Conservation (phyloP, 2,329 filamentous ascomycete genomes). For the Grosmannia clavigera region DNA sequence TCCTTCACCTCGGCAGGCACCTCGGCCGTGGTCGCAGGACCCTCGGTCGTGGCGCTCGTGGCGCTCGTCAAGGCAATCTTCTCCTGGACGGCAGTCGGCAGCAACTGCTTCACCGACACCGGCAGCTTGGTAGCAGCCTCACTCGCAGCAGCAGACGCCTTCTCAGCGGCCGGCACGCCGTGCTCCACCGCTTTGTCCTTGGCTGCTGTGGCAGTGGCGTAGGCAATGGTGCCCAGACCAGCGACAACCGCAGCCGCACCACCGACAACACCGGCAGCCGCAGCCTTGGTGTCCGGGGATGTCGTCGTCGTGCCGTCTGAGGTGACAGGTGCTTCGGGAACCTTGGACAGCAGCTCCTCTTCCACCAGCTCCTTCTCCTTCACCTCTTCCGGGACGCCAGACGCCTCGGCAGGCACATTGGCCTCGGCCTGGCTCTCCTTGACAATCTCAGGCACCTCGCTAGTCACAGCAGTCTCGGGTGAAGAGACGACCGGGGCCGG, state of each 20-base stretch:
- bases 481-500: background rate
- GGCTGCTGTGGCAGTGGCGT: slow-evolving; percentile 18
- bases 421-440: slow-evolving; percentile 61
- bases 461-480: background rate
- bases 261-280: slow-evolving; percentile 3
- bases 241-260: slow-evolving; percentile 26
- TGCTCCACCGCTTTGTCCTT: slow-evolving; percentile 27
- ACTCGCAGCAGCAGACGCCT: background rate
- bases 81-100: slow-evolving; percentile 37
- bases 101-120: slow-evolving; percentile 37
- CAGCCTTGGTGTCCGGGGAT: background rate
- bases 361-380: slow-evolving; percentile 60
- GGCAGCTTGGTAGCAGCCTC: slow-evolving; percentile 34
- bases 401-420: slow-evolving; percentile 52
- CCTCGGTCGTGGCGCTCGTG: slow-evolving; percentile 27
- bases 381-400: slow-evolving; percentile 51
- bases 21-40: slow-evolving; percentile 29
- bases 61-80: slow-evolving; percentile 24
- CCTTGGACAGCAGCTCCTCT: slow-evolving; percentile 55
- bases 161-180: background rate
- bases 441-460: slow-evolving; percentile 42
- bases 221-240: slow-evolving; percentile 18
- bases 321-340: slow-evolving; percentile 46
- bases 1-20: slow-evolving; percentile 45
- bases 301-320: slow-evolving; percentile 34